A percentile compares a stretch with the other conserved stretches of the same genome.
Evolutionary conservation across 352 stramenopile species (phyloP).

Genomic region (Phytophthora chlamydospora): DNA sequence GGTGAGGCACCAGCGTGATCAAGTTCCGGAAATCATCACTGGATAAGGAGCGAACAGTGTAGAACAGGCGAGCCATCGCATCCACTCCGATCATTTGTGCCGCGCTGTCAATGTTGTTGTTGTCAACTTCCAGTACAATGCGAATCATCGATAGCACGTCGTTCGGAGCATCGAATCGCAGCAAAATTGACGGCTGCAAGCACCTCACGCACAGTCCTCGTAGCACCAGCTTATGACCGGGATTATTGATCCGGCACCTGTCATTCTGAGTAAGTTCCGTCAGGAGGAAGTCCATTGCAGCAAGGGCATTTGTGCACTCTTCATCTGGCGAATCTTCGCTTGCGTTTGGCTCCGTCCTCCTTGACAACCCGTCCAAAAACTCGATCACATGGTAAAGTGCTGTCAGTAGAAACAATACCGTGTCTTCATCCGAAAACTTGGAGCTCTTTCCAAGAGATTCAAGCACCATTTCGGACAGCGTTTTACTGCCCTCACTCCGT

Average conservation of each 20-base stretch:
- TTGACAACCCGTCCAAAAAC: slow-evolving; percentile 40
- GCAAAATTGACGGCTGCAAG: slow-evolving; percentile 54
- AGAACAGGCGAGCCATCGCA: slow-evolving; percentile 39
- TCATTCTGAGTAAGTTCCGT: slow-evolving; percentile 30
- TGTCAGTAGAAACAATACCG: slow-evolving; percentile 45
- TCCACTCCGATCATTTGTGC: slow-evolving; percentile 35
- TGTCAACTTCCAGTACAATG: slow-evolving; percentile 20
- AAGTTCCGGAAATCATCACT: slow-evolving; percentile 41
- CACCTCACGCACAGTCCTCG: slow-evolving; percentile 43
- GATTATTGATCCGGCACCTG: slow-evolving; percentile 13
- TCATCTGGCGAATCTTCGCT: slow-evolving; percentile 36
- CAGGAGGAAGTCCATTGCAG: slow-evolving; percentile 45
- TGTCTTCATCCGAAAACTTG: slow-evolving; percentile 39
- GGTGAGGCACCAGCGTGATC: slow-evolving; percentile 35
- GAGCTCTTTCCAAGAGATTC: slow-evolving; percentile 45
- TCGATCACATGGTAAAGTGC: slow-evolving; percentile 45
- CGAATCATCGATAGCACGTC: slow-evolving; percentile 51
- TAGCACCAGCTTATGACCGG: slow-evolving; percentile 34
- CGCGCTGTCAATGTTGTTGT: background rate
- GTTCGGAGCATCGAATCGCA: slow-evolving; percentile 62
- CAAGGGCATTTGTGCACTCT: slow-evolving; percentile 41
- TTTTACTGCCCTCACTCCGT: slow-evolving; percentile 18
- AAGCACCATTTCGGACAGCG: slow-evolving; percentile 50
- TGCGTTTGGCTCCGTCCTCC: slow-evolving; percentile 17
- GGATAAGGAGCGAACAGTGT: slow-evolving; percentile 43